Percentiles rank a stretch among this genome's conserved stretches.
Evolutionary conservation across 768 basidiomycete species (phyloP).

Genomic region (Naganishia vishniacii): DNA sequence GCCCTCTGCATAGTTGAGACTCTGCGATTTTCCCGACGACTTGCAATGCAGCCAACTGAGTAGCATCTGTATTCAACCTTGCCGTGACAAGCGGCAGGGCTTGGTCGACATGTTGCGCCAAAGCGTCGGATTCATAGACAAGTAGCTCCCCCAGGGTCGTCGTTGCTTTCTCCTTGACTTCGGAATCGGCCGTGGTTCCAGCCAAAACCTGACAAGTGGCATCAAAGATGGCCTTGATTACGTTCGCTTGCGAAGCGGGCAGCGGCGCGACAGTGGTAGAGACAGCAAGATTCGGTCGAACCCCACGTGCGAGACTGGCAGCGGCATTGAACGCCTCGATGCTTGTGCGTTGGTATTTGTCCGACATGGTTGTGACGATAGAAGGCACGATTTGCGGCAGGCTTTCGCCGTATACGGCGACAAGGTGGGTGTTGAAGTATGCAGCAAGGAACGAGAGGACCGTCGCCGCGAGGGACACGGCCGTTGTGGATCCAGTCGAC

Average conservation of each 20-base stretch:
- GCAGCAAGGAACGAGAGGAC: conserved; percentile 77
- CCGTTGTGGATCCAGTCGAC: conserved; percentile 58
- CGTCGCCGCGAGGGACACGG: conserved; percentile 68
- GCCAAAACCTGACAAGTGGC: conserved; percentile 66
- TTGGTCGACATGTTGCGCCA: conserved; percentile 50
- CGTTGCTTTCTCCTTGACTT: conserved; percentile 77
- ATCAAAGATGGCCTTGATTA: conserved; percentile 63
- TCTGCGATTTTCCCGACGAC: conserved; percentile 78
- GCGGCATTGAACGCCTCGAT: conserved; percentile 84
- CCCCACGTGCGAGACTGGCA: conserved; percentile 69
- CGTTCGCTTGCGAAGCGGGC: conserved; percentile 34
- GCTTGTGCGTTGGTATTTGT: conserved; percentile 81
- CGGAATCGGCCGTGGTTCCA: conserved; percentile 81
- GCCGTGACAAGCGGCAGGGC: conserved; percentile 42
- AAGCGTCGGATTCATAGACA: conserved; percentile 72
- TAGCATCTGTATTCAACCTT: conserved; percentile 48
- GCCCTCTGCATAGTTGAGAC: conserved; percentile 39
- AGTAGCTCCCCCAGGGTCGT: conserved; percentile 79
- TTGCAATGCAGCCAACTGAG: conserved; percentile 54
- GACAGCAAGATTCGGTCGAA: conserved; percentile 60
- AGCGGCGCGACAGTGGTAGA: conserved; percentile 35
- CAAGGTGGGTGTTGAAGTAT: conserved; percentile 71
- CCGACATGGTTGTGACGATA: conserved; percentile 66
- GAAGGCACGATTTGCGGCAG: conserved; percentile 67
- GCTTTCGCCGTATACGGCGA: conserved; percentile 57